Base-by-base conservation (phyloP, 495 filamentous ascomycete species). In the Hamigera avellanea region DNA sequence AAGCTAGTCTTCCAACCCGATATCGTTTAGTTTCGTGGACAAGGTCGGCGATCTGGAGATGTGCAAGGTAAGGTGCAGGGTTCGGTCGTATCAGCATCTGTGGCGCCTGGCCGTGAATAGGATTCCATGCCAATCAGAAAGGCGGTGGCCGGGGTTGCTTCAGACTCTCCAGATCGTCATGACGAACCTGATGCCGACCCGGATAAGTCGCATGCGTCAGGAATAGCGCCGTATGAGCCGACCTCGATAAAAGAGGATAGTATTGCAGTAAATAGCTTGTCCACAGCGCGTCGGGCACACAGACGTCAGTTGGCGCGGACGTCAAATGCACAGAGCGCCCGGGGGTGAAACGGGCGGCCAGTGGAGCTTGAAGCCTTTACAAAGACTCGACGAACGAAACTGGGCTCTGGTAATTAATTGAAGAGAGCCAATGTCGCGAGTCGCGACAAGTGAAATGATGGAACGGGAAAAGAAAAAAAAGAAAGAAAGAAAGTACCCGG, bases 81-180 rank as follows among this genome's bases (percentile, higher is more conserved):
- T 43, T 55, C 52, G 42, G 53, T 23, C 5, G 9, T 40, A 41
- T 45, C 50, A 51, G 48, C 39, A 50, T 35, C 36, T 31, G 53
- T 54, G 54, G 50, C 52, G 53, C 42, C 40, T 45, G 41, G 36
- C 37, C 49, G 44, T 48, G 32, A 37, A 39, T 33, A 27, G 26
- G 39, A 40, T 42, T 28, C 27, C 29, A 40, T 48, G 39, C 41
- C 40, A 50, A 50, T 43, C 40, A 23, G 21, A 23, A 23, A 23
- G 21, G 21, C 21, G 21, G 21, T 23, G 21, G 21, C 21, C 21
- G 21, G 30, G 30, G 10, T 30, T 30, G 14, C 28, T 30, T 23
- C 21, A 23, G 21, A 9, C 21, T 23, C 21, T 23, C 9, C 21
- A 23, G 5, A 23, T 23, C 9, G 21, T n/a, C n/a, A n/a, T n/a